Conservation (phyloP, 2,329 filamentous ascomycete genomes). For the Neonectria coccinea region DNA sequence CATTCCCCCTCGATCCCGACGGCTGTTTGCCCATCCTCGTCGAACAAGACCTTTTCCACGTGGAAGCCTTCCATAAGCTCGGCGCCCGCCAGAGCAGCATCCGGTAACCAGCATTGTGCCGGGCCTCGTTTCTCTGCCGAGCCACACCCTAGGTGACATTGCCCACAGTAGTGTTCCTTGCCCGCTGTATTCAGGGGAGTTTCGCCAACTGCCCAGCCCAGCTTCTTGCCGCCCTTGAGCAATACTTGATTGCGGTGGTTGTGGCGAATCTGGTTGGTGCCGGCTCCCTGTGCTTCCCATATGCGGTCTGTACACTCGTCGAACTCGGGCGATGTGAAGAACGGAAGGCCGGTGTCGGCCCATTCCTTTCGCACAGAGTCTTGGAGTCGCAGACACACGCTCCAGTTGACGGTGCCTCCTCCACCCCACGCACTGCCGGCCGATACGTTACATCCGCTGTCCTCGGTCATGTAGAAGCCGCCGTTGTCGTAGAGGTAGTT, state of each 20-base stretch:
- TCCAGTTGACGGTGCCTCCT: conserved; percentile 92
- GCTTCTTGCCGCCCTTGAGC: conserved; percentile 78
- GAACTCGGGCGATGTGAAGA: conserved; percentile 80
- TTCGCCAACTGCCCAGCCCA: conserved; percentile 76
- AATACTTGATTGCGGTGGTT: conserved; percentile 78
- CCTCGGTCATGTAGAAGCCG: conserved; percentile 67
- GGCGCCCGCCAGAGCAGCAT: conserved; percentile 81
- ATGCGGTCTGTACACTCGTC: conserved; percentile 85
- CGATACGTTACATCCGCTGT: conserved; percentile 69
- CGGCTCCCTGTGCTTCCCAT: conserved; percentile 82
- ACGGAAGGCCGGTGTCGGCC: conserved; percentile 75
- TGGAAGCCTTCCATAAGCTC: conserved; percentile 86
- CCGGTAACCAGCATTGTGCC: conserved; percentile 79
- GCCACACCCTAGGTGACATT: conserved; percentile 71
- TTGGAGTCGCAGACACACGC: conserved; percentile 73
- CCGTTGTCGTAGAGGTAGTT: conserved; percentile 77
- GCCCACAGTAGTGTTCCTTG: conserved; percentile 78
- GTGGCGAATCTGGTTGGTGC: conserved; percentile 73
- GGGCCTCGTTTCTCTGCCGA: conserved; percentile 83
- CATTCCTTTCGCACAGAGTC: conserved; percentile 84
- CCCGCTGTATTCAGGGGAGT: conserved; percentile 86
- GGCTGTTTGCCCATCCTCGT: conserved; percentile 67
- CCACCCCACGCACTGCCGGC: conserved; percentile 84
- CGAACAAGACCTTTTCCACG: conserved; percentile 78
- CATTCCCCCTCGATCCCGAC: conserved; percentile 80